Evolutionary conservation across 179 eudicot species (phyloP), one percentile per base, ranked within the genome.

Genomic region (Corrigiola litoralis): DNA sequence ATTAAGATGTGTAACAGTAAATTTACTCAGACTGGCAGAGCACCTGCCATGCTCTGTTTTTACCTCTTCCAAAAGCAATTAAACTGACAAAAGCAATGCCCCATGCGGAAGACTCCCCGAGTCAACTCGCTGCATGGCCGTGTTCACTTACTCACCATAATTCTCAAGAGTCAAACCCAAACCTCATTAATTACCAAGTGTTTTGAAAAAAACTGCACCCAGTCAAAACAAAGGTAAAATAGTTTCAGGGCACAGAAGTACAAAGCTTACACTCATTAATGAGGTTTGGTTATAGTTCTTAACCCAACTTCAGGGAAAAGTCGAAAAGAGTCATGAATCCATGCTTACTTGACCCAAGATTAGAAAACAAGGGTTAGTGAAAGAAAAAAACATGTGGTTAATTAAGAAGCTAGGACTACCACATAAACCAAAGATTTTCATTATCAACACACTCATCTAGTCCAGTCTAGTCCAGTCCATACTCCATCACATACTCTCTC

Each of bases 261-360:
- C n/a, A n/a, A n/a, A n/a, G n/a, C n/a, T n/a, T n/a, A n/a, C n/a
- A n/a, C n/a, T n/a, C n/a, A n/a, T n/a, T n/a, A n/a, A n/a, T n/a
- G n/a, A n/a, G n/a, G n/a, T n/a, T n/a, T n/a, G n/a, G n/a, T n/a
- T n/a, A n/a, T n/a, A n/a, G n/a, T n/a, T n/a, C n/a, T n/a, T n/a
- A n/a, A n/a, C n/a, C n/a, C n/a, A n/a, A n/a, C n/a, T n/a, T n/a
- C n/a, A n/a, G n/a, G n/a, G n/a, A n/a, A n/a, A n/a, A n/a, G n/a
- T n/a, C n/a, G n/a, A n/a, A n/a, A n/a, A n/a, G n/a, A n/a, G n/a
- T n/a, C n/a, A n/a, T n/a, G n/a, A n/a, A n/a, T n/a, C n/a, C n/a
- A n/a, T n/a, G n/a, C n/a, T n/a, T n/a, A n/a, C n/a, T 72, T 75
- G 71, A 78, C 79, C 77, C 72, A 25, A 58, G 72, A 70, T 77